phyloP scores from a whole-genome alignment of 495 filamentous ascomycete genomes.

The Hyaloscypha bicolor region DNA sequence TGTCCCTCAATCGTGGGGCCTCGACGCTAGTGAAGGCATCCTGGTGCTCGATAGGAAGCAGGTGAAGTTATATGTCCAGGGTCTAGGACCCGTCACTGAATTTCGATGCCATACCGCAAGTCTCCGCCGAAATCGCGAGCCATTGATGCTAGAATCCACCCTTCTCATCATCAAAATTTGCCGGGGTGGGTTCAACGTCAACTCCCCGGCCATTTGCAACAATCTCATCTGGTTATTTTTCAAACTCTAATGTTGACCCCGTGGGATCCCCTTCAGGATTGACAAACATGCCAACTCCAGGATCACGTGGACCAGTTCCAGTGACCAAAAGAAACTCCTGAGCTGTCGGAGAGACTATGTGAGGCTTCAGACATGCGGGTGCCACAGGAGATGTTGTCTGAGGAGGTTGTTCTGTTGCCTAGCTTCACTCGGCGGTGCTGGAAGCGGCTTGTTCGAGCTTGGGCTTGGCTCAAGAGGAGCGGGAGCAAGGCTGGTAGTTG shows the following conservation, averaged over 20 bases:
- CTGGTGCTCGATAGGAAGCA: too few relatives aligned
- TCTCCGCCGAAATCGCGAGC: conserved; percentile 54
- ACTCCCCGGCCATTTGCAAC: conserved; percentile 69
- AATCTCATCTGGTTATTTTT: conserved; percentile 81
- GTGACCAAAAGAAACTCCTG: conserved; percentile 91
- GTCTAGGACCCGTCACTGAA: conserved; percentile 84
- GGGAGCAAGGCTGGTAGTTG: too few relatives aligned
- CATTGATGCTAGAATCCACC: conserved; percentile 86
- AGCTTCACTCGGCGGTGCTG: conserved; percentile 40
- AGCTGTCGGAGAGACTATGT: conserved; percentile 82
- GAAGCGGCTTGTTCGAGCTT: conserved; percentile 44
- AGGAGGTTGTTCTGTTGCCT: conserved; percentile 31
- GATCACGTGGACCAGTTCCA: conserved; percentile 77
- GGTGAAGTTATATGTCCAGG: too few relatives aligned
- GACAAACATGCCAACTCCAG: conserved; percentile 96
- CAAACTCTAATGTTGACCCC: conserved; percentile 87
- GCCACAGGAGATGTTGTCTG: conserved; percentile 37
- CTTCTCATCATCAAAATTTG: conserved; percentile 46
- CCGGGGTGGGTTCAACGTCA: conserved; percentile 45
- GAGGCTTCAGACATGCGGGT: conserved; percentile 66
- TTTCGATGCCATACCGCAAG: conserved; percentile 67
- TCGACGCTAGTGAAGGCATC: too few relatives aligned
- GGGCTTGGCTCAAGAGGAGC: conserved; percentile 30
- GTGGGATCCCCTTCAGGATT: conserved; percentile 94
- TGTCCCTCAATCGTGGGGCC: too few relatives aligned